phyloP scores from a whole-genome alignment of 2,329 filamentous ascomycete genomes.

The Aspergillus spinulosporus region DNA sequence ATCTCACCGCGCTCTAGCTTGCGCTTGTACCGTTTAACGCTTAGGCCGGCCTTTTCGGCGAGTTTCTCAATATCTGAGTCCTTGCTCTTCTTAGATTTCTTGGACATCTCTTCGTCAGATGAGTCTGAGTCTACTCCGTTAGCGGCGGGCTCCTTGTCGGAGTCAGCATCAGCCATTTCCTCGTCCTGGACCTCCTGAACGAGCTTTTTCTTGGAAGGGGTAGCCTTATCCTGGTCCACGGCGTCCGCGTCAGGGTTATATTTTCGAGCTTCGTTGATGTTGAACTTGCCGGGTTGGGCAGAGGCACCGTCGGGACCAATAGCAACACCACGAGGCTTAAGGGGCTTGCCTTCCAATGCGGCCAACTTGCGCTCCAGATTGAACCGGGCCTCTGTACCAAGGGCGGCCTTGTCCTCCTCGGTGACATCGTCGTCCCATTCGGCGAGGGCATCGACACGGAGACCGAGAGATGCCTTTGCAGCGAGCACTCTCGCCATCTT shows the following conservation, averaged over 20 bases:
- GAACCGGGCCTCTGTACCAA: slow-evolving; percentile 64
- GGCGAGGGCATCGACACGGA: slow-evolving; percentile 86
- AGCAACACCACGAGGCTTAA: slow-evolving; percentile 71
- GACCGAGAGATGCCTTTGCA: slow-evolving; percentile 87
- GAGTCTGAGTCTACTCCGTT: slow-evolving; percentile 31
- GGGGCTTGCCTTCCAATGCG: slow-evolving; percentile 81
- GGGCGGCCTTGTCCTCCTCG: slow-evolving; percentile 82
- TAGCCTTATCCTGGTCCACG: slow-evolving; percentile 65
- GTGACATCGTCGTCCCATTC: slow-evolving; percentile 76
- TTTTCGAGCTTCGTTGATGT: slow-evolving; percentile 86
- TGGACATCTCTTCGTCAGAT: slow-evolving; percentile 31
- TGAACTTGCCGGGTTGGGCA: slow-evolving; percentile 67
- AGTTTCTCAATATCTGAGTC: slow-evolving; percentile 56
- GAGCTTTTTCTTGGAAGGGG: slow-evolving; percentile 48
- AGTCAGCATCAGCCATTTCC: slow-evolving; percentile 46
- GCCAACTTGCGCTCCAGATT: slow-evolving; percentile 53
- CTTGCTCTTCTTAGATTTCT: slow-evolving; percentile 48
- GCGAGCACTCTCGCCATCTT: slow-evolving; percentile 98
- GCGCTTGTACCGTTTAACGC: slow-evolving; percentile 73
- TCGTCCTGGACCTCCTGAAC: slow-evolving; percentile 48
- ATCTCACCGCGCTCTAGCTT: slow-evolving; percentile 77
- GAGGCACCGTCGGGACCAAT: slow-evolving; percentile 72
- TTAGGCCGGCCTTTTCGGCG: slow-evolving; percentile 67
- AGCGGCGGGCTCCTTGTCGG: slow-evolving; percentile 27
- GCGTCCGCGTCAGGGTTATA: slow-evolving; percentile 96